Conservation (phyloP, 768 basidiomycete species). For the Pisolithus microcarpus region DNA sequence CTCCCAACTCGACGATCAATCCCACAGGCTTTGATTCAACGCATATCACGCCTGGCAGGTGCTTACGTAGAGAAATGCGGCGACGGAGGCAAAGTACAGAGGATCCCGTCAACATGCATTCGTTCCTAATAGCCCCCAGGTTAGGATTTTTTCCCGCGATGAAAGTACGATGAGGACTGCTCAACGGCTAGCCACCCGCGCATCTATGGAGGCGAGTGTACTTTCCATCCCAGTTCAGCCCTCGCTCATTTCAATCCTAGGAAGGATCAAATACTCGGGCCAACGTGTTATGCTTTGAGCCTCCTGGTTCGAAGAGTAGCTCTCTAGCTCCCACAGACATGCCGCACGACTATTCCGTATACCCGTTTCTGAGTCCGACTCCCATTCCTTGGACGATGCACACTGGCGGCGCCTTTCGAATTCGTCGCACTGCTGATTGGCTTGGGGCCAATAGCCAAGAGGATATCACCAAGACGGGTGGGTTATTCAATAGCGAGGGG, state of each 20-base stretch:
- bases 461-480: slow-evolving; percentile 30
- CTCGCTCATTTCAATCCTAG: slow-evolving; percentile 7
- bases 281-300: slow-evolving; percentile 25
- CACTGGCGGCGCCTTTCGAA: slow-evolving; percentile 43
- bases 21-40: slow-evolving; percentile 42
- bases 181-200: slow-evolving; percentile 46
- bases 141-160: slow-evolving; percentile 49
- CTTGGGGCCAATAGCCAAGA: slow-evolving; percentile 32
- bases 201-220: slow-evolving; percentile 43
- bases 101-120: slow-evolving; percentile 1
- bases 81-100: slow-evolving; percentile 37
- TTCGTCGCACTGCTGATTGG: slow-evolving; percentile 60
- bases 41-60: slow-evolving; percentile 61
- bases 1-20: slow-evolving; percentile 42
- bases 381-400: slow-evolving; percentile 43
- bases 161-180: slow-evolving; percentile 35
- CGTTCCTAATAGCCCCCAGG: slow-evolving; percentile 28
- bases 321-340: slow-evolving; percentile 25
- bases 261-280: slow-evolving; percentile 5
- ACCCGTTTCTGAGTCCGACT: slow-evolving; percentile 53
- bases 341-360: slow-evolving; percentile 49
- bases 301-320: slow-evolving; percentile 20
- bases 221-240: slow-evolving; percentile 3
- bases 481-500: slow-evolving; percentile 30
- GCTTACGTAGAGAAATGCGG: slow-evolving; percentile 54